Evolutionary conservation across 176 grass and related monocot genomes (phyloP), one percentile per base, ranked within the genome.

Genomic region (Aegilops bicornis): DNA sequence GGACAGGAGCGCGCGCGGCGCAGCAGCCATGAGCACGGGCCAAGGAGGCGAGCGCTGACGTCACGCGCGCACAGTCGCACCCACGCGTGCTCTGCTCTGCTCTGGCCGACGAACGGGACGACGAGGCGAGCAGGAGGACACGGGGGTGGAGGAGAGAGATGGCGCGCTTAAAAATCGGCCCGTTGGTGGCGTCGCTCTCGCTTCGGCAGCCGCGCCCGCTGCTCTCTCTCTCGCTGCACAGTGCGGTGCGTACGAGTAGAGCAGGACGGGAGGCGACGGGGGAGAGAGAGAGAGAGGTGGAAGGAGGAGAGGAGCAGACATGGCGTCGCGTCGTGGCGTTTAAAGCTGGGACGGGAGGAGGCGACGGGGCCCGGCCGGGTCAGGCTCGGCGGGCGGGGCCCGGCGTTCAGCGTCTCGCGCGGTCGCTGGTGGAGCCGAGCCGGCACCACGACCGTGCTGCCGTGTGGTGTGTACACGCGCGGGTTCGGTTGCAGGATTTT

Each of bases 21-120:
- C 71, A 19, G 84, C 71, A 23, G 84, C 88, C 91, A 93, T 93
- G 76, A 80, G 7, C 65, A n/a, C 15, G 33, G 6, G 22, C 73
- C 10, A 6, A 16, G 37, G 37, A 39, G 37, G 22, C 86, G 50
- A 37, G 45, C 20, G 50, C 16, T 52, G 6, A 54, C 24, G 45
- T 52, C 50, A 54, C 24, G 45, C 3, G 4, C 45, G 73, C 45
- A 23, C 16, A 37, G 67, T 24, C 24, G 47, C 27, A 19, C 80
- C 10, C 15, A 13, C 65, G 1, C 50, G 15, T 42, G 14, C 65
- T 8, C 7, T 42, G 14, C 24, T 78, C 39, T 35, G 24, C 39
- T 52, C 56, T 54, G 50, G 50, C 50, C 50, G 50, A 19, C 5
- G 48, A 23, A 47, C 71, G 39, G 24, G 22, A 23, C 31, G 66